Evolutionary conservation across 768 basidiomycete genomes (phyloP).

Genomic region (Termitomyces sp.): DNA sequence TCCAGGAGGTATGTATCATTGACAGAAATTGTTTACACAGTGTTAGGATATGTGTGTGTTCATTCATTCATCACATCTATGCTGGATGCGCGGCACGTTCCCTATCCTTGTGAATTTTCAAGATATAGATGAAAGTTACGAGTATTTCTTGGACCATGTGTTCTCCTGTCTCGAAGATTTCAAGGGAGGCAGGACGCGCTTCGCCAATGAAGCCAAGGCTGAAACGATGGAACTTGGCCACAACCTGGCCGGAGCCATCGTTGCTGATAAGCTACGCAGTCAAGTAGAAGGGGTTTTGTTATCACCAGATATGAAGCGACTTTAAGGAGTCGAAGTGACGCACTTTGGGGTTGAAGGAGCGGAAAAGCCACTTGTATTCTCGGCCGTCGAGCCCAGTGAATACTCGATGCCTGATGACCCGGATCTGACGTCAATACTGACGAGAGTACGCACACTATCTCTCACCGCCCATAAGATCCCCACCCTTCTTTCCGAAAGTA

Average conservation of each 20-base stretch:
- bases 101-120: slow-evolving; percentile 22
- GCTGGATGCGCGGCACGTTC: not conserved
- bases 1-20: too few species aligned
- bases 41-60: not conserved
- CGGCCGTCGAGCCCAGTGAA: slow-evolving; percentile 18
- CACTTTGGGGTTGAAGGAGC: slow-evolving; percentile 5
- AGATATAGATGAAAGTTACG: slow-evolving; percentile 26
- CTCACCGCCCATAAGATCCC: slow-evolving; percentile 14
- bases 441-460: not conserved
- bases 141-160: slow-evolving; percentile 24
- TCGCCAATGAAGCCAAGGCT: slow-evolving; percentile 13
- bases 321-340: not conserved
- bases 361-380: slow-evolving; percentile 20
- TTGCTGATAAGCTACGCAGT: slow-evolving; percentile 5
- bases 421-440: not conserved
- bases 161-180: slow-evolving; percentile 18
- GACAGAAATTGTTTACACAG: too few species aligned
- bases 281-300: not conserved
- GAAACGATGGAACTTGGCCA: slow-evolving; percentile 14
- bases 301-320: not conserved
- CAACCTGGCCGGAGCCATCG: slow-evolving; percentile 4
- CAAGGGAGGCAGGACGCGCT: slow-evolving; percentile 11
- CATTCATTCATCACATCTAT: not conserved
- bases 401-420: slow-evolving; percentile 13
- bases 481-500: slow-evolving; percentile 23